Evolutionary conservation across 371 early-diverging fungal genomes (phyloP).

Genomic region (Funneliformis caledonium): DNA sequence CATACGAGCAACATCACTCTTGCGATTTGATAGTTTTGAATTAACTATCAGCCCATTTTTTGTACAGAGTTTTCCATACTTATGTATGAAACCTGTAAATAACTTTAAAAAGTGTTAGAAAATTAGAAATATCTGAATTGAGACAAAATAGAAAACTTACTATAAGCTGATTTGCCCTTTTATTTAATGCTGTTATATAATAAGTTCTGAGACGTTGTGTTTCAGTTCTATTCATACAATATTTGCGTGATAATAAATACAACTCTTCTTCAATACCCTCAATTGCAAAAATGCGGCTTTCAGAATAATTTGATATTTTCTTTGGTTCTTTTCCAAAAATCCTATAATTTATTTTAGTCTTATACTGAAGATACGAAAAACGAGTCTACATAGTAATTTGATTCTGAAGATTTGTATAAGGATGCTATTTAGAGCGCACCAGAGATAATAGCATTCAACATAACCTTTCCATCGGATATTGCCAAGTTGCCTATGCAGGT

Average conservation of each 20-base stretch:
- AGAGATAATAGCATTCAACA: neutral
- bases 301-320: no score
- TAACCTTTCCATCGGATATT: neutral
- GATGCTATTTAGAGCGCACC: neutral
- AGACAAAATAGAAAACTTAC: neutral
- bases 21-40: constrained; percentile 9
- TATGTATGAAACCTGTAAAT: neutral
- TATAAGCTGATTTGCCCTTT: neutral
- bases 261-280: neutral
- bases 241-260: neutral
- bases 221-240: neutral
- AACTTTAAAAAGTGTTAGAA: neutral
- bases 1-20: neutral
- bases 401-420: neutral
- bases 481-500: neutral
- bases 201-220: neutral
- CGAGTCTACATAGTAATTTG: neutral
- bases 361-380: neutral
- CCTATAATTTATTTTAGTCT: neutral
- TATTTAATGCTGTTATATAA: neutral
- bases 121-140: neutral
- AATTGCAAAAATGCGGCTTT: no score
- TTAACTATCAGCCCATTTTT: neutral
- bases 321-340: neutral
- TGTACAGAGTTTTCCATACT: neutral